Base-by-base conservation (phyloP, 192 early-diverging fungal species). In the Umbelopsis sp. region DNA sequence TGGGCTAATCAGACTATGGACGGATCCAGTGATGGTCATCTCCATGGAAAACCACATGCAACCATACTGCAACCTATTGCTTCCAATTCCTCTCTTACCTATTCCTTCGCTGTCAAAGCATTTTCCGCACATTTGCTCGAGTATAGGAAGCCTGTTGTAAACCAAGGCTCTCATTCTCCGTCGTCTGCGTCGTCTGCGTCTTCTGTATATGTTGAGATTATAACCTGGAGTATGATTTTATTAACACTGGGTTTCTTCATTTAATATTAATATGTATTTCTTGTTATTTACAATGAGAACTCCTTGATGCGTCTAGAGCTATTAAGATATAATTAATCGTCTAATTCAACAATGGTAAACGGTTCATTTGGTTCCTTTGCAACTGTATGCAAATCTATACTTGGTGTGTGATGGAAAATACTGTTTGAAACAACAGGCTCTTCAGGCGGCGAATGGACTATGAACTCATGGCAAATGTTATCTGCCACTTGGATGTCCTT, bases 1-100 rank as follows among this genome's bases (percentile, higher is more conserved):
- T 62, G 26, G 31, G 56, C 56, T 5, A 62, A 62, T 62, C 56
- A 62, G 17, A 62, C 29, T 4, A 62, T 62, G 56, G 56, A 62
- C 20, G 56, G 56, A 12, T 62, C 56, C 2, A 62, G 5, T 1
- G 31, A 62, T 34, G 56, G 56, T 34, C 32, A 22, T 1, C 17
- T 62, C 14, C 56, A 62, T 17, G 56, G 56, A 16, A 36, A 29
- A 32, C 56, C 29, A 20, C 17, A 17, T 14, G 31, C 56, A 0
- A 62, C 4, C 0, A n/a, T 32, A n/a, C 1, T 62, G 31, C 26
- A 62, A 0, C 31, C 56, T 34, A 2, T n/a, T 6, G 29, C 17
- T 29, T 29, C 26, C 12, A 62, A 32, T 34, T 22, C 25, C 7
- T 20, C 11, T 16, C 16, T 34, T 16, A 62, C 31, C 8, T 62